A percentile compares a stretch with the other conserved stretches of the same genome.
Evolutionary conservation across 371 early-diverging fungal species (phyloP).

Genomic region (Dichotomocladium elegans): DNA sequence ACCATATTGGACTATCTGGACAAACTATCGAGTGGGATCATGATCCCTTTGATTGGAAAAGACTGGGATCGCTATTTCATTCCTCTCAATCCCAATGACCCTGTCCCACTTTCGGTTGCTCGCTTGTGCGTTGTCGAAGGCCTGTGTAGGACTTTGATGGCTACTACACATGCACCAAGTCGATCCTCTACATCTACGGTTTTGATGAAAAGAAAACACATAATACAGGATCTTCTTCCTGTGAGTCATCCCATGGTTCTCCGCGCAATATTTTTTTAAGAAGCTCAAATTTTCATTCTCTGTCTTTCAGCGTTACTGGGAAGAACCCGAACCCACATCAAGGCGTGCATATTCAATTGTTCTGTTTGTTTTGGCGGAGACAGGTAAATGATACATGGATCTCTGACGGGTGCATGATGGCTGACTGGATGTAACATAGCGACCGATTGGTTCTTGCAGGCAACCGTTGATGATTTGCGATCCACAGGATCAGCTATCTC

Average conservation of each 20-base stretch:
- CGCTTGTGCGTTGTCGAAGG: constrained; percentile 30
- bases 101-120: constrained; percentile 12
- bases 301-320: constrained; percentile 28
- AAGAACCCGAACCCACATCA: constrained; percentile 11
- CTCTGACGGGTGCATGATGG: not conserved
- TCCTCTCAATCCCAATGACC: not conserved
- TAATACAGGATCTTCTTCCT: constrained; percentile 23
- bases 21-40: constrained; percentile 19
- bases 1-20: constrained; percentile 26
- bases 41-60: constrained; percentile 22
- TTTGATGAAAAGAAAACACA: constrained; percentile 9
- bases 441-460: constrained; percentile 21
- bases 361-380: constrained; percentile 26
- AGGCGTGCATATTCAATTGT: constrained; percentile 22
- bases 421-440: constrained; percentile 10
- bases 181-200: not conserved
- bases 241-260: too few species aligned
- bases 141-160: constrained; percentile 23
- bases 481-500: constrained; percentile 12
- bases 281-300: not conserved
- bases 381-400: constrained; percentile 10
- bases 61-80: constrained; percentile 21
- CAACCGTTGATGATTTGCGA: constrained; percentile 16
- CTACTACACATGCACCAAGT: too few species aligned
- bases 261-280: too few species aligned